Conservation (phyloP, 2,329 filamentous ascomycete species). For the Pseudophaeomoniella oleicola region DNA sequence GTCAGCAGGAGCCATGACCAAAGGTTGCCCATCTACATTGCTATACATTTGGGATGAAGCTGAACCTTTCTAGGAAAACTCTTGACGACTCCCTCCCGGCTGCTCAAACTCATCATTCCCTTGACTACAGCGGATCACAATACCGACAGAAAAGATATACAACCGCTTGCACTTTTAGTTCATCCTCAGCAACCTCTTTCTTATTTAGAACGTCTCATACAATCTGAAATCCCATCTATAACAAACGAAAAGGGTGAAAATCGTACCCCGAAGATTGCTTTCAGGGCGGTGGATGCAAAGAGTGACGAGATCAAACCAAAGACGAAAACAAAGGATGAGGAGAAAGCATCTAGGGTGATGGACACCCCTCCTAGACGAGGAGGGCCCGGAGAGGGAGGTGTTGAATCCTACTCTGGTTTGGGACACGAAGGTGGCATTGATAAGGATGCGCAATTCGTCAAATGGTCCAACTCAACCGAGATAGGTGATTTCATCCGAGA, state of each 20-base stretch:
- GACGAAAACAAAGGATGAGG: slow-evolving; percentile 20
- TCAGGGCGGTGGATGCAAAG: slow-evolving; percentile 63
- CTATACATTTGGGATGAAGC: no score
- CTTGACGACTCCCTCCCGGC: slow-evolving; percentile 62
- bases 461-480: slow-evolving; percentile 79
- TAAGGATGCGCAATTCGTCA: slow-evolving; percentile 51
- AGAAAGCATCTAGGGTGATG: slow-evolving; percentile 26
- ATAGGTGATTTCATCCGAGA: slow-evolving; percentile 91
- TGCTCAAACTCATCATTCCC: slow-evolving; percentile 69
- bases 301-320: slow-evolving; percentile 37
- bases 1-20: slow-evolving; percentile 46
- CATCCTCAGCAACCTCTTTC: slow-evolving; percentile 85
- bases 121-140: slow-evolving; percentile 48
- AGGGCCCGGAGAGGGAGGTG: slow-evolving; percentile 39
- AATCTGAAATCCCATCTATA: slow-evolving; percentile 66
- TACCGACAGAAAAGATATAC: slow-evolving; percentile 53
- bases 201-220: slow-evolving; percentile 77
- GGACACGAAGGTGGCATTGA: slow-evolving; percentile 43
- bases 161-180: slow-evolving; percentile 70
- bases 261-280: slow-evolving; percentile 59
- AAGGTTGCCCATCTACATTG: no score
- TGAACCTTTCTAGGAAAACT: slow-evolving; percentile 61
- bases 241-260: slow-evolving; percentile 47
- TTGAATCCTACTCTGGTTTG: slow-evolving; percentile 57
- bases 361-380: slow-evolving; percentile 17